phyloP scores from a whole-genome alignment of 805 yeast species.

The Candida alai region DNA sequence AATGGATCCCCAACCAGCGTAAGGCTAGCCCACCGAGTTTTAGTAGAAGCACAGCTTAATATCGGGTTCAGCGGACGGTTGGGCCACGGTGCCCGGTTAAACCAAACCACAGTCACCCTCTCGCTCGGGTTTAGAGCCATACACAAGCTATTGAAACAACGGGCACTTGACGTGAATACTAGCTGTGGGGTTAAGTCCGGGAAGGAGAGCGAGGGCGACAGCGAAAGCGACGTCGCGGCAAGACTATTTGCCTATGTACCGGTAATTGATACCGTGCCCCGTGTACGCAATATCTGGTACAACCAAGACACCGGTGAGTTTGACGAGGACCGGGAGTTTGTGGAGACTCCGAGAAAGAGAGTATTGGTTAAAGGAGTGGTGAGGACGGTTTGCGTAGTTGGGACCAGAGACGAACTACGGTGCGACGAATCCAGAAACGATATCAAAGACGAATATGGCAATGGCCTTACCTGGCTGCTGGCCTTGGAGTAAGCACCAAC shows the following conservation, averaged over 20 bases:
- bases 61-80: background rate
- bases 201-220: background rate
- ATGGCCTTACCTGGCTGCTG: conserved; percentile 3
- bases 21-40: conserved; percentile 4
- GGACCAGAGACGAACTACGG: conserved; percentile 2
- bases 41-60: background rate
- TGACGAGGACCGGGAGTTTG: background rate
- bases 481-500: background rate
- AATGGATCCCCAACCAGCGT: too few relatives aligned
- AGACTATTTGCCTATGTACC: conserved; percentile 5
- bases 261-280: background rate
- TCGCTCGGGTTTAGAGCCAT: conserved; percentile 2
- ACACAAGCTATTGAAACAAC: background rate
- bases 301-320: background rate
- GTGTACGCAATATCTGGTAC: background rate
- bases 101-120: conserved; percentile 3
- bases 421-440: conserved; percentile 1
- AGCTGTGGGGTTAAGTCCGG: conserved; percentile 2
- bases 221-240: background rate
- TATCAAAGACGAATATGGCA: conserved; percentile 2
- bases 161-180: conserved; percentile 3
- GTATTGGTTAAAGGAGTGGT: conserved; percentile 1
- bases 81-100: conserved; percentile 1
- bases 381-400: conserved; percentile 5
- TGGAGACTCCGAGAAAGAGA: background rate